Conservation (phyloP, 208 protist species). For the Naegleria fowleri region DNA sequence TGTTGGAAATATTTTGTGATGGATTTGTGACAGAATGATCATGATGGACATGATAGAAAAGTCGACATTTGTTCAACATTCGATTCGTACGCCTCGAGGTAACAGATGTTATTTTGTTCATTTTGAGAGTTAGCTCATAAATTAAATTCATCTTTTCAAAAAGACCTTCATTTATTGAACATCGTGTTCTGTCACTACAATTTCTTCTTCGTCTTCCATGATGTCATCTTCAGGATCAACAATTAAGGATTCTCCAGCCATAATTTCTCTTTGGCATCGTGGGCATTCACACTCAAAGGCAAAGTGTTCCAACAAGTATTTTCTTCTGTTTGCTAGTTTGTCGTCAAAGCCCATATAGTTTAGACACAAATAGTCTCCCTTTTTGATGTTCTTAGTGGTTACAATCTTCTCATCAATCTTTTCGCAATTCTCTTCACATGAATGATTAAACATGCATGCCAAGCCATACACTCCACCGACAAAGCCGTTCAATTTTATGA, state of each 20-base stretch:
- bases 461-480: not conserved
- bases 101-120: no score
- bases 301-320: not conserved
- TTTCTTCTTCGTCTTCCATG: not conserved
- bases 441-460: conserved; percentile 1
- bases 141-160: no score
- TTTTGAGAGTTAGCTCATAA: no score
- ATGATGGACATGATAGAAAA: no score
- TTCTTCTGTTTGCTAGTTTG: not conserved
- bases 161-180: not conserved
- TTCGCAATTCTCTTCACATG: not conserved
- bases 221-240: not conserved
- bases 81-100: no score
- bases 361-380: not conserved
- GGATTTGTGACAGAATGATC: no score
- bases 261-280: not conserved
- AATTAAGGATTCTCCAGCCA: not conserved
- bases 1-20: no score
- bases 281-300: not conserved
- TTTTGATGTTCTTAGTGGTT: not conserved
- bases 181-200: not conserved
- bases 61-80: no score
- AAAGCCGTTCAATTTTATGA: conserved; percentile 1
- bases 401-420: not conserved
- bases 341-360: conserved; percentile 1